phyloP scores from a whole-genome alignment of 371 early-diverging fungal species.

The Mucor circinelloides region DNA sequence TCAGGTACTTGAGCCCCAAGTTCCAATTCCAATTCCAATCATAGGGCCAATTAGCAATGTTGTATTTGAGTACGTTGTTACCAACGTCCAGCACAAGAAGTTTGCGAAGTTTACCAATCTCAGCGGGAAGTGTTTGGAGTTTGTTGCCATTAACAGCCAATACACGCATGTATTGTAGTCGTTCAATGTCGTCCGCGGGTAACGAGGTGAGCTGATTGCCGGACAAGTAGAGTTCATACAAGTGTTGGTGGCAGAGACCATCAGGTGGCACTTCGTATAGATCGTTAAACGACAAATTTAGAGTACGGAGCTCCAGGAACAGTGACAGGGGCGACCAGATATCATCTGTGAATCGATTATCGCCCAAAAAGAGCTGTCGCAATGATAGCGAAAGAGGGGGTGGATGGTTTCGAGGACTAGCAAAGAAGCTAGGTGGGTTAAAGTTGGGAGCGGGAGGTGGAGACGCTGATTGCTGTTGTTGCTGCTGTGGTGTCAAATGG shows the following conservation, averaged over 20 bases:
- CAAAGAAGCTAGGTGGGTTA: slow-evolving; percentile 54
- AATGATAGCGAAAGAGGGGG: slow-evolving; percentile 71
- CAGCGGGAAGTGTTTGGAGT: slow-evolving; percentile 86
- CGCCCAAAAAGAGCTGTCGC: slow-evolving; percentile 70
- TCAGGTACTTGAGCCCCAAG: slow-evolving; percentile 83
- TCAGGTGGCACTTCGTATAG: slow-evolving; percentile 75
- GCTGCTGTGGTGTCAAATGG: slow-evolving; percentile 37
- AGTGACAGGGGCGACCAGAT: slow-evolving; percentile 73
- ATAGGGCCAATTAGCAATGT: slow-evolving; percentile 93
- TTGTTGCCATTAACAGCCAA: slow-evolving; percentile 90
- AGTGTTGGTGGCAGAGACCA: slow-evolving; percentile 49
- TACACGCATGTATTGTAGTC: slow-evolving; percentile 65
- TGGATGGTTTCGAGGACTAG: slow-evolving; percentile 52
- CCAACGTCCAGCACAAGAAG: slow-evolving; percentile 84
- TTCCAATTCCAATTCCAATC: slow-evolving; percentile 98
- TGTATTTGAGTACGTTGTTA: slow-evolving; percentile 87
- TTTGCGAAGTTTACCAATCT: slow-evolving; percentile 80
- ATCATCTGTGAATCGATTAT: slow-evolving; percentile 85
- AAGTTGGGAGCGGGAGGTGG: slow-evolving; percentile 33
- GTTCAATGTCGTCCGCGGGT: slow-evolving; percentile 86
- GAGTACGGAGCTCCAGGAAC: slow-evolving; percentile 70
- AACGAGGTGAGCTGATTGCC: slow-evolving; percentile 87
- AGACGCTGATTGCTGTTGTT: background rate
- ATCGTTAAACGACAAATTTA: slow-evolving; percentile 85
- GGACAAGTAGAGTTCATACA: slow-evolving; percentile 79